Evolutionary conservation across 371 early-diverging fungal species (phyloP).

Genomic region (Mucor plumbeus): DNA sequence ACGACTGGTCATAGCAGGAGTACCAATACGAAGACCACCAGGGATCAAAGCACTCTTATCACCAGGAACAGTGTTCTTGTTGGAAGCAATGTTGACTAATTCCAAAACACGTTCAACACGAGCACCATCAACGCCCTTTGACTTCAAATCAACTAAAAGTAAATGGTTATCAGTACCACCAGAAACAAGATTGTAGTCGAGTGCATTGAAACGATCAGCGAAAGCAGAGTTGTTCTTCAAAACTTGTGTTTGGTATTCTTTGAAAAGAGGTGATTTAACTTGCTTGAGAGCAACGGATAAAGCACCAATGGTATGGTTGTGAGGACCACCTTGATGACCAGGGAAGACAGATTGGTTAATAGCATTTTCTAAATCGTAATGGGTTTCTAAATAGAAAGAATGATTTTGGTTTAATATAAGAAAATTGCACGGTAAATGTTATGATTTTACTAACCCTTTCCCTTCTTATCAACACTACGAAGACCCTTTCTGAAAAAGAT

Average conservation of each 20-base stretch:
- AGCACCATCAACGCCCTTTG: slow-evolving; percentile 82
- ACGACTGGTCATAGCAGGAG: slow-evolving; percentile 90
- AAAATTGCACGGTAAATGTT: neutral
- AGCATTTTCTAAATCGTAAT: slow-evolving; percentile 89
- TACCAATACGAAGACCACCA: slow-evolving; percentile 92
- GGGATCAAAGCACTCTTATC: slow-evolving; percentile 91
- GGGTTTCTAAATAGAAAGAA: slow-evolving; percentile 53
- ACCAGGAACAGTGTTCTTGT: slow-evolving; percentile 94
- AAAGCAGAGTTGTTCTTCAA: slow-evolving; percentile 87
- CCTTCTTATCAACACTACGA: slow-evolving; percentile 83
- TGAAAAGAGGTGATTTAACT: slow-evolving; percentile 92
- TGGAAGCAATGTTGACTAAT: slow-evolving; percentile 87
- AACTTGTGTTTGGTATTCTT: slow-evolving; percentile 93
- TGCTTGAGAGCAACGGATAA: slow-evolving; percentile 98
- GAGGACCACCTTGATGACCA: slow-evolving; percentile 99
- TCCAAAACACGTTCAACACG: slow-evolving; percentile 98
- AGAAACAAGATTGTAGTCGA: slow-evolving; percentile 91
- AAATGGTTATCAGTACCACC: slow-evolving; percentile 97
- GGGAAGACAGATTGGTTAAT: slow-evolving; percentile 99
- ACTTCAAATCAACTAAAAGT: slow-evolving; percentile 91
- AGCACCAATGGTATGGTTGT: slow-evolving; percentile 99
- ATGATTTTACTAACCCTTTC: slow-evolving; percentile 57
- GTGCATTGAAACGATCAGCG: slow-evolving; percentile 69
- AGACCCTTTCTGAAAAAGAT: slow-evolving; percentile 98
- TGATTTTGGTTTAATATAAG: neutral